Evolutionary conservation across 2,329 filamentous ascomycete genomes (phyloP), one percentile per base, ranked within the genome.

Genomic region (Aspergillus texensis): DNA sequence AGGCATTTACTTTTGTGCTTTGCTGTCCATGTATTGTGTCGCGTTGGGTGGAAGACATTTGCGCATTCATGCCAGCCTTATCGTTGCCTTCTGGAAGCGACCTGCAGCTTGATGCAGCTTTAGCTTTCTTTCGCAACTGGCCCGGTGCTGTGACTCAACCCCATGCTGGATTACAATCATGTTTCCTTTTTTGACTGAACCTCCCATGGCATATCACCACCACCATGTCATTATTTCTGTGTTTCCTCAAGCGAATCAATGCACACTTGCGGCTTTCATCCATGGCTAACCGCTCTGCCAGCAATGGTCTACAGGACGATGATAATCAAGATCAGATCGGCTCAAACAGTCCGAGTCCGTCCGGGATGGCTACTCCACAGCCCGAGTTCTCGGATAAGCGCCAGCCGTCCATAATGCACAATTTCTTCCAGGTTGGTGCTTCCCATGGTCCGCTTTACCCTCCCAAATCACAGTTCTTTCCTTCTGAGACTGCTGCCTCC

Each of bases 381-480:
- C 95, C 95, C 70, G 94, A 98, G 81, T 90, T 91, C 68, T 90
- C 91, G 75, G 95, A 99, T 83, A 97, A 97, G 83, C 91, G 95
- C 81, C 85, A 96, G 77, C 95, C 95, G 71, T 92, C 93, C 78
- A 96, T 98, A 83, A 91, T 95, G 86, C 88, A 89, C 80, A 96
- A 91, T 85, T 97, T 95, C 86, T 97, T 98, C 87, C 95, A 99
- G 94, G 95, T 99, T 96, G 90, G 95, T 97, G 87, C 87, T 85
- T 88, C 87, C 84, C 88, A 87, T 86, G 88, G 87, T 89, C 86
- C 86, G 85, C 77, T 80, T 80, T 83, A 67, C 75, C 69, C 77
- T 69, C 74, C 76, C 65, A 77, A 75, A 70, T 71, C 76, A 70
- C 75, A 76, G 72, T 74, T 77, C 67, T 78, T 74, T 71, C 72